Conservation (phyloP, 768 basidiomycete genomes). For the Rhodotorula graminis region DNA sequence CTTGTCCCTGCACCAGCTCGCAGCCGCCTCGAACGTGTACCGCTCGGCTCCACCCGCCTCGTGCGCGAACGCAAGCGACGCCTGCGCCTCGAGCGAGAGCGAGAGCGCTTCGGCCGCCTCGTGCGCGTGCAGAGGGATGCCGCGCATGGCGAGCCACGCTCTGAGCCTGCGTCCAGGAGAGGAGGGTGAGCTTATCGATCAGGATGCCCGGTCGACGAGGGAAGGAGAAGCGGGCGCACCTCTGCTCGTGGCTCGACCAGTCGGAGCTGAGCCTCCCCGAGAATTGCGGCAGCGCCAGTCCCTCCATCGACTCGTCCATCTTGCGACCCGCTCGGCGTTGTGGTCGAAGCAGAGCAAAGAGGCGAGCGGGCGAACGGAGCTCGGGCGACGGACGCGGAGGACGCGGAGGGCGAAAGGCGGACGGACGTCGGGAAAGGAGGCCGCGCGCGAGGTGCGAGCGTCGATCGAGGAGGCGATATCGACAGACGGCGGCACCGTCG, state of each 20-base stretch:
- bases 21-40: neutral
- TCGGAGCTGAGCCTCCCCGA: neutral
- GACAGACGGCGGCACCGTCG: no score
- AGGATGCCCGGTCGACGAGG: no score
- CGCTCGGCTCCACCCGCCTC: neutral
- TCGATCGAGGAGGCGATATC: no score
- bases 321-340: no score
- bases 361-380: neutral
- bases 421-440: no score
- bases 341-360: neutral
- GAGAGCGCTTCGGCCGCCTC: conserved; percentile 2
- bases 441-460: no score
- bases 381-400: no score
- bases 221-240: neutral
- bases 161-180: neutral
- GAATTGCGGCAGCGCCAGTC: neutral
- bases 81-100: neutral
- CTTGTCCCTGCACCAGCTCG: neutral
- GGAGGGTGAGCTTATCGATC: neutral
- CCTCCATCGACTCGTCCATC: neutral
- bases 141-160: neutral
- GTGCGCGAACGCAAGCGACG: conserved; percentile 2
- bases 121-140: conserved; percentile 2
- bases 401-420: no score
- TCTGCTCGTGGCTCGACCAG: neutral